Conservation (phyloP, 768 basidiomycete species). For the Boletus rubescentipes region DNA sequence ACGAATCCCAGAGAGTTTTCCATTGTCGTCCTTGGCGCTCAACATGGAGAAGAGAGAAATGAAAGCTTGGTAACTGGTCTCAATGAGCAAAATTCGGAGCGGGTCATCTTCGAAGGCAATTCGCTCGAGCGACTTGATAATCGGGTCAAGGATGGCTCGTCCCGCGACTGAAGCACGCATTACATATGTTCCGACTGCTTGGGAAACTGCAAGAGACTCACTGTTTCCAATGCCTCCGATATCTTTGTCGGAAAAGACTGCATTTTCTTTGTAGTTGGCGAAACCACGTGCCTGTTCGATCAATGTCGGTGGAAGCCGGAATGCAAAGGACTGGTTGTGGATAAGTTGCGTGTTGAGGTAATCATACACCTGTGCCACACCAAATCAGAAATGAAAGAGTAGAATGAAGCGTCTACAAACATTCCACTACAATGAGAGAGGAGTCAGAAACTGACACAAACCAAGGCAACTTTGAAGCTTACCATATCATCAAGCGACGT, state of each 20-base stretch:
- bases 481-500: conserved; percentile 65
- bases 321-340: conserved; percentile 81
- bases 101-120: conserved; percentile 78
- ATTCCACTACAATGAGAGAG: conserved; percentile 57
- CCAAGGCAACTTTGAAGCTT: conserved; percentile 26
- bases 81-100: conserved; percentile 71
- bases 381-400: conserved; percentile 11
- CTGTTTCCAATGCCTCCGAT: conserved; percentile 75
- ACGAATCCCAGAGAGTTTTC: conserved; percentile 64
- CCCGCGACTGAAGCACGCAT: conserved; percentile 62
- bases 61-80: conserved; percentile 86
- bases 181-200: background rate
- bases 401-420: conserved; percentile 40
- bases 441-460: conserved; percentile 10
- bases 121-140: conserved; percentile 69
- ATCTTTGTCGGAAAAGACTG: conserved; percentile 64
- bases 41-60: conserved; percentile 81
- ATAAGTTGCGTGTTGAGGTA: conserved; percentile 74
- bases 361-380: conserved; percentile 59
- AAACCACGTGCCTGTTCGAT: conserved; percentile 70
- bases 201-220: conserved; percentile 32
- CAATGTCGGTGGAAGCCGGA: conserved; percentile 70
- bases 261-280: conserved; percentile 76
- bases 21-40: conserved; percentile 49
- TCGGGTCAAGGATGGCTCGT: conserved; percentile 68